These are phyloP conservation scores for Lactarius hatsudake DNA, from an alignment of 768 basidiomycete species.

Conservation along the genomic window DNA sequence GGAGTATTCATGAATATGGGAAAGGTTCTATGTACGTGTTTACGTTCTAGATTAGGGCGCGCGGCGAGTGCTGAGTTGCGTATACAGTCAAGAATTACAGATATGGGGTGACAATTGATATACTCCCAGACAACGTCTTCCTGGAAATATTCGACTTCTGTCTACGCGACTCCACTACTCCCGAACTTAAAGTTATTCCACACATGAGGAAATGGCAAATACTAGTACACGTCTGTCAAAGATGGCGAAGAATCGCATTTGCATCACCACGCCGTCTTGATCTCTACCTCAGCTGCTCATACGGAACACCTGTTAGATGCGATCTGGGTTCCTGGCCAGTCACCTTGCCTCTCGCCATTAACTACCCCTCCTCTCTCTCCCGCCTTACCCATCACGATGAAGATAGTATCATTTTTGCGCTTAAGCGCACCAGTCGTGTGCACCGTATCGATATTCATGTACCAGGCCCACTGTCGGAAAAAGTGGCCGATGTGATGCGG, in stretches of 20 bases:
- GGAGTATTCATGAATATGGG: background rate
- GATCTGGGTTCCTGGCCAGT: background rate
- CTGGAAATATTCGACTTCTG: background rate
- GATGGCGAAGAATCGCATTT: background rate
- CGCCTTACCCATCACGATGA: background rate
- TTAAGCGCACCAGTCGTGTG: background rate
- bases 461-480: background rate
- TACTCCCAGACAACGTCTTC: background rate
- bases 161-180: background rate
- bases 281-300: background rate
- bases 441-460: background rate
- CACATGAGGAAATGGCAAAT: background rate
- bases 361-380: background rate
- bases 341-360: background rate
- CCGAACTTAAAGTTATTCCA: background rate
- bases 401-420: background rate
- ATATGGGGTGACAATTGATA: background rate
- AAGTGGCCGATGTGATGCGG: too few relatives aligned
- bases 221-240: background rate
- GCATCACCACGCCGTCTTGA: background rate
- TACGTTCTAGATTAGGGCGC: background rate
- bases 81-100: background rate
- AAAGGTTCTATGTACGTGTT: background rate
- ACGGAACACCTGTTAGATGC: background rate
- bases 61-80: background rate